phyloP scores from a whole-genome alignment of 106 monocot genomes.

The Triglochin maritima region DNA sequence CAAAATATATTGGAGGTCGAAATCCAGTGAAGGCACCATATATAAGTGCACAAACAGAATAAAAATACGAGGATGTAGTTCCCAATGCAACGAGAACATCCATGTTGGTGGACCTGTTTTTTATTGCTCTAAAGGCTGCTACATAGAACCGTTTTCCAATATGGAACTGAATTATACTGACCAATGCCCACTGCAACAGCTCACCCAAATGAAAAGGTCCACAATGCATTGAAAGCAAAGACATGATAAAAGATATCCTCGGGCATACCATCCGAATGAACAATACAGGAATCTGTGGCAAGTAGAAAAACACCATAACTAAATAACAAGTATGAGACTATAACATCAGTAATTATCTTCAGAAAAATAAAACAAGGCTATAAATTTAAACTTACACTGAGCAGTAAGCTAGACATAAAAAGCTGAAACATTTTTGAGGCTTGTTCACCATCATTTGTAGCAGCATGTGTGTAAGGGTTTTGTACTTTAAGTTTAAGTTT shows the following conservation, averaged over 20 bases:
- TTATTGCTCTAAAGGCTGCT: conserved; percentile 83
- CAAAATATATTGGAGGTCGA: conserved; percentile 80
- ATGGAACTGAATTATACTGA: conserved; percentile 72
- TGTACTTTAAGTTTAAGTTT: conserved; percentile 43
- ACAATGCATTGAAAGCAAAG: conserved; percentile 33
- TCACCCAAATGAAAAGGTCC: conserved; percentile 74
- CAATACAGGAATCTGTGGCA: conserved; percentile 70
- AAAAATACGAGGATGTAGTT: conserved; percentile 86
- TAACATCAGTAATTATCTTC: not conserved
- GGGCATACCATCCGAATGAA: conserved; percentile 53
- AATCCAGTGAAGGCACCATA: conserved; percentile 71
- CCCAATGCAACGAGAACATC: conserved; percentile 90
- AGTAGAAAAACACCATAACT: not conserved
- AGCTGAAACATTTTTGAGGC: conserved; percentile 76
- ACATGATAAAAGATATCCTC: conserved; percentile 28
- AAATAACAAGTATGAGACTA: not conserved
- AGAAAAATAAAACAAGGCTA: not conserved
- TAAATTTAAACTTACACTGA: conserved; percentile 55
- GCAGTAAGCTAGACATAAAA: conserved; percentile 62
- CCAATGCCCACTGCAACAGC: conserved; percentile 51
- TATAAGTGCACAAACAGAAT: conserved; percentile 75
- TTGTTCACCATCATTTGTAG: conserved; percentile 55
- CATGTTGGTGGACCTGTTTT: conserved; percentile 94
- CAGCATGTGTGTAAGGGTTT: conserved; percentile 39
- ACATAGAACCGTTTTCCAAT: conserved; percentile 87